A percentile compares a stretch with the other conserved stretches of the same genome.
Conservation (phyloP, 73 alveolate genomes). For the Paramecium primaurelia region DNA sequence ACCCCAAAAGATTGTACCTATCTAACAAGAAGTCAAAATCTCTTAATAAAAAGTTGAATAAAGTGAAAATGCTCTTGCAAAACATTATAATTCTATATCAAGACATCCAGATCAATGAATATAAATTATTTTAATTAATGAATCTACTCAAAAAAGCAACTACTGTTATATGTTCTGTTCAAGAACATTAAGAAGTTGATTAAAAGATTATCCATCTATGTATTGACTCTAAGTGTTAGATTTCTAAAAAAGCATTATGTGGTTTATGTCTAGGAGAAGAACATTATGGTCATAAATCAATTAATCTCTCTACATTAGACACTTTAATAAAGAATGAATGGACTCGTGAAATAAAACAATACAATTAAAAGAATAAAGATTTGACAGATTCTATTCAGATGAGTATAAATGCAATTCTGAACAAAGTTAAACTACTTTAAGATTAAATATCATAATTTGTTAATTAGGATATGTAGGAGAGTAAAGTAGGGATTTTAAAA, state of each 20-base stretch:
- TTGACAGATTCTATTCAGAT: background rate
- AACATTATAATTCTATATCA: background rate
- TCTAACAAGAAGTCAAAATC: background rate
- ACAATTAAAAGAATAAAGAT: background rate
- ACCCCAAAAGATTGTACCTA: background rate
- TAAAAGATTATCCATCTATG: background rate
- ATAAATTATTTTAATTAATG: background rate
- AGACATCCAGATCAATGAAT: background rate
- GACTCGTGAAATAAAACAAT: background rate
- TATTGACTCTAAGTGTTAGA: background rate
- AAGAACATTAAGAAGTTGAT: background rate
- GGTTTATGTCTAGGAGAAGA: background rate
- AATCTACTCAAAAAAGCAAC: slow-evolving; percentile 3
- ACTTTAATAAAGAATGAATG: background rate
- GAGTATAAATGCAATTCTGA: background rate
- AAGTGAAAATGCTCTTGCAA: background rate
- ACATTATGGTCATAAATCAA: slow-evolving; percentile 1
- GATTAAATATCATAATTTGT: background rate
- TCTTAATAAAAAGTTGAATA: background rate
- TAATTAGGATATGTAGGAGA: background rate
- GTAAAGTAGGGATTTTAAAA: background rate
- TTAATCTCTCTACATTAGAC: background rate
- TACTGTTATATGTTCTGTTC: background rate
- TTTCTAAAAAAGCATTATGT: background rate
- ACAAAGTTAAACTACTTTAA: background rate